A percentile compares a stretch with the other conserved stretches of the same genome.
phyloP scores from a whole-genome alignment of 495 filamentous ascomycete genomes.

The Neurospora sp. region DNA sequence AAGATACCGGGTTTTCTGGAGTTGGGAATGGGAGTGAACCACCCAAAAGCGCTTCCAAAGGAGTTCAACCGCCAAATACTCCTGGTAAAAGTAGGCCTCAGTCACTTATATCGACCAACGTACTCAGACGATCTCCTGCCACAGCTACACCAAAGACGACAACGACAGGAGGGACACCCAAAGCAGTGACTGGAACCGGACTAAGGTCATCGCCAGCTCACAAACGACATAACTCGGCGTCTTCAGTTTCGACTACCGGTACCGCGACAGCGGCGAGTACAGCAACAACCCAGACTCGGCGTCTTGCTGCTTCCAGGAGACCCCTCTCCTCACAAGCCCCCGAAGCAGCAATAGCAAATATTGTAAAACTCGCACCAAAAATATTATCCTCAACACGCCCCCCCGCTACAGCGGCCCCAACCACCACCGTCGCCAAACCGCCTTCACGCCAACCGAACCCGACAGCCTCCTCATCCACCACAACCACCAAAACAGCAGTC shows the following conservation, averaged over 20 bases:
- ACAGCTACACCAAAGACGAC: neutral
- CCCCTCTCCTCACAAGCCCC: neutral
- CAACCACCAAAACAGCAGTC: neutral
- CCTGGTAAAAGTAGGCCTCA: neutral
- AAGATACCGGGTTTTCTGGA: neutral
- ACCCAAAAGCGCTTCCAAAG: neutral
- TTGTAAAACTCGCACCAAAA: neutral
- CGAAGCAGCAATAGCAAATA: neutral
- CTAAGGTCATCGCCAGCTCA: neutral
- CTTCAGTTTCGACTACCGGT: neutral
- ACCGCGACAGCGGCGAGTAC: conserved; percentile 2
- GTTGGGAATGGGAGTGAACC: neutral
- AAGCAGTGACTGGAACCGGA: neutral
- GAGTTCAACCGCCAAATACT: neutral
- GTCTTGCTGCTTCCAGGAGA: neutral
- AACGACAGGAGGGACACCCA: neutral
- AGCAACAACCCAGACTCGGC: conserved; percentile 4
- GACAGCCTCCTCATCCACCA: neutral
- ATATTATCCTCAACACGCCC: neutral
- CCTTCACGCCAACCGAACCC: neutral
- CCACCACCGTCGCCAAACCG: neutral
- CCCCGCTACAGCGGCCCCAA: neutral
- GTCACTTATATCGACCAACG: neutral
- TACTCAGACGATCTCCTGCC: neutral
- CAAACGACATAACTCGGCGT: neutral